Evolutionary conservation across 1,284 basidiomycete species (phyloP), one percentile per base, ranked within the genome.

Genomic region (Anthracocystis panici-leucophaei): DNA sequence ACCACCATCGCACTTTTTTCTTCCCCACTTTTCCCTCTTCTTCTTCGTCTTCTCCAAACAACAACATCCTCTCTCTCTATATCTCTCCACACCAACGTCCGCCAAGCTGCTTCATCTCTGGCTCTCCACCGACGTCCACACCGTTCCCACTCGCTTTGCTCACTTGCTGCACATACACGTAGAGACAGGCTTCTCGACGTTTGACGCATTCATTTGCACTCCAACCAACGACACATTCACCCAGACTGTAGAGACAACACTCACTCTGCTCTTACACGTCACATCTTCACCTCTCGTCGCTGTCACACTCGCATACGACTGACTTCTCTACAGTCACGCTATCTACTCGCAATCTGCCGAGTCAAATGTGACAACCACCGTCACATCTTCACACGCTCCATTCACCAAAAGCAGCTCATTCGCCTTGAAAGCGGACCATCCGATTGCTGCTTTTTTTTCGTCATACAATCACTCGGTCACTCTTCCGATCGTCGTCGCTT

Each of bases 71-170:
- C 35, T 23, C 11, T 25, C 40, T 27, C 23, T 20, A 20, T 20
- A 18, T n/a, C 20, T 9, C 18, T 21, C 31, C 40, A 2, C 29
- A 18, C 41, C 41, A 18, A n/a, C 25, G 8, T 20, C 27, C 11
- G 16, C 23, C 49, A 35, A 50, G 49, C 52, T 44, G 40, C 40
- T 41, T 25, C 51, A 42, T 54, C 40, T 54, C 52, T 20, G 18
- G 40, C 38, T 27, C 16, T n/a, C 6, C 8, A n/a, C n/a, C 35
- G 35, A 38, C 35, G 35, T 38, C 12, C 35, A 16, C 35, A 38
- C 12, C 35, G 35, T 38, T 38, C 14, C 14, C 35, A 38, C 35
- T 38, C 35, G 35, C 35, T 38, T 38, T 38, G 35, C 12, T 38
- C 14, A 16, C 35, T 14, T 12, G 35, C 35, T 11, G 10, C 10